phyloP scores from a whole-genome alignment of 371 early-diverging fungal species.

The Mucor piriformis region DNA sequence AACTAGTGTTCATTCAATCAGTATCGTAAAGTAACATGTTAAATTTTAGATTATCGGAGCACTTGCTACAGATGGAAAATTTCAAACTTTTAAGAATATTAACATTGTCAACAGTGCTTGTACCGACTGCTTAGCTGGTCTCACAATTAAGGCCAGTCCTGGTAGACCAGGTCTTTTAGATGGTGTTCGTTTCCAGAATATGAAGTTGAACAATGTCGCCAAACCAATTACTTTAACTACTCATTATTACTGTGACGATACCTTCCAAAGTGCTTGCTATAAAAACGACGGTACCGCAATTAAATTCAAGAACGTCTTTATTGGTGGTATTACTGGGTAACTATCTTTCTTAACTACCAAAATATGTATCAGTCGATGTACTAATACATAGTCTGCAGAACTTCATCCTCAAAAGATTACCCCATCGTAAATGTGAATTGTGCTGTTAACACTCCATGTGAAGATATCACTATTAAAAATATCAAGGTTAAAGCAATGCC shows the following conservation, averaged over 20 bases:
- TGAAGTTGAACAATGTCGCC: conserved; percentile 28
- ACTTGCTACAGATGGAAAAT: conserved; percentile 32
- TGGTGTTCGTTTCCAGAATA: conserved; percentile 29
- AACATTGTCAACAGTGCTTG: conserved; percentile 26
- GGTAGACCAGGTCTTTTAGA: conserved; percentile 33
- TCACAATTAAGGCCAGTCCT: conserved; percentile 42
- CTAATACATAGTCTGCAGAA: background rate
- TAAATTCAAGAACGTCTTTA: conserved; percentile 28
- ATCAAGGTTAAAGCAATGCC: conserved; percentile 20
- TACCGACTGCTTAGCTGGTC: conserved; percentile 40
- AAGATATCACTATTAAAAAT: conserved; percentile 24
- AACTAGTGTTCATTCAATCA: background rate
- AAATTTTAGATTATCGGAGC: conserved; percentile 30
- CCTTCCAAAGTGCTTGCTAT: conserved; percentile 25
- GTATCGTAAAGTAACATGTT: no score
- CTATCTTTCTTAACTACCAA: background rate
- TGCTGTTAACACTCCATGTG: conserved; percentile 31
- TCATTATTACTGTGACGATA: conserved; percentile 34
- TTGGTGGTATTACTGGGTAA: conserved; percentile 32
- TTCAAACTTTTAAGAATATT: conserved; percentile 27
- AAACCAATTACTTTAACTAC: conserved; percentile 40
- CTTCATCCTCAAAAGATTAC: conserved; percentile 14
- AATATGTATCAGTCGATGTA: background rate
- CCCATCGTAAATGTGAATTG: conserved; percentile 36
- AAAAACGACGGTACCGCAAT: conserved; percentile 24